Percentiles rank a stretch among this genome's conserved stretches.
These are phyloP conservation scores for Blastobotrys malaysiensis DNA, from an alignment of 1,139 yeast species.

Conservation along the genomic window DNA sequence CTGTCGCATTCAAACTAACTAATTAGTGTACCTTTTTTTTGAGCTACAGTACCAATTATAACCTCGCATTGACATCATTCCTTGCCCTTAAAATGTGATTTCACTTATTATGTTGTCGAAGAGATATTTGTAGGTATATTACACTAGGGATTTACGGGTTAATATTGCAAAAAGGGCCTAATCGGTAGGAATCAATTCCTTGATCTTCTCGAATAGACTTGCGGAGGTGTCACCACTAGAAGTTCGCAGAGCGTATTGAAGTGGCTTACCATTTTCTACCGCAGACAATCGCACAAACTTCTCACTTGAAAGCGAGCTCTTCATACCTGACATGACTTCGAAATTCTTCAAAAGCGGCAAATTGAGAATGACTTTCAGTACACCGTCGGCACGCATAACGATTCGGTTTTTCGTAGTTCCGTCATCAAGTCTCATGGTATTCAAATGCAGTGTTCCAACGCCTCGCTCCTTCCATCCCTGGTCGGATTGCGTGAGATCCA, in stretches of 20 bases:
- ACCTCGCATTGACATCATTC: no score
- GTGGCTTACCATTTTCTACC: slow-evolving; percentile 56
- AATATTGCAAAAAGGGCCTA: background rate
- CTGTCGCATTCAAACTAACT: slow-evolving; percentile 55
- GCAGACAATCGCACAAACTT: slow-evolving; percentile 71
- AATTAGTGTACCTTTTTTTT: no score
- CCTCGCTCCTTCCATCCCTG: slow-evolving; percentile 98
- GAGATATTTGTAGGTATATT: no score
- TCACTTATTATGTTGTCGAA: no score
- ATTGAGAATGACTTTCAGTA: slow-evolving; percentile 77
- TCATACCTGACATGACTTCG: slow-evolving; percentile 70
- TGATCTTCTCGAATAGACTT: slow-evolving; percentile 50
- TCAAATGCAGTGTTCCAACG: slow-evolving; percentile 77
- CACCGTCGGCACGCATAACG: slow-evolving; percentile 89
- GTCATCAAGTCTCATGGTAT: slow-evolving; percentile 32
- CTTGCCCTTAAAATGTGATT: no score
- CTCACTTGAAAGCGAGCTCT: slow-evolving; percentile 71
- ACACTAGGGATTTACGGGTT: background rate
- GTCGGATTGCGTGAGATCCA: slow-evolving; percentile 56
- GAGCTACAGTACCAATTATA: no score
- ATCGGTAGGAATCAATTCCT: slow-evolving; percentile 32
- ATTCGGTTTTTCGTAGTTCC: slow-evolving; percentile 45
- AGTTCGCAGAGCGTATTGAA: slow-evolving; percentile 77
- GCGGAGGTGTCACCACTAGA: slow-evolving; percentile 58
- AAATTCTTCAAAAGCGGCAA: slow-evolving; percentile 56